phyloP scores from a whole-genome alignment of 495 filamentous ascomycete genomes.

The Aspergillus egyptiacus region DNA sequence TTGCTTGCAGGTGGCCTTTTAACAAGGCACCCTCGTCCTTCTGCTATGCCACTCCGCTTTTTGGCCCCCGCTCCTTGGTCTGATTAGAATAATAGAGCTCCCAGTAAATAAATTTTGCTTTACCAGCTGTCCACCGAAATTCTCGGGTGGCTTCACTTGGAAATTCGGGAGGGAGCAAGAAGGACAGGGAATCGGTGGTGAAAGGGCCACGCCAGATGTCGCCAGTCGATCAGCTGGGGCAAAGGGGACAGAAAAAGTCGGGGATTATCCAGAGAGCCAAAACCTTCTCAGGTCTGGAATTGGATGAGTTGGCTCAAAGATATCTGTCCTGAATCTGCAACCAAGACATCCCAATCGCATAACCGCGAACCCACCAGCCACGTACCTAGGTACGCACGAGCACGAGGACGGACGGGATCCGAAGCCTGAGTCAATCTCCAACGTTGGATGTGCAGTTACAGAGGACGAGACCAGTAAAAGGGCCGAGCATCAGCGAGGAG shows the following conservation, averaged over 20 bases:
- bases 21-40: constrained; percentile 11
- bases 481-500: constrained; percentile 10
- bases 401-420: constrained; percentile 12
- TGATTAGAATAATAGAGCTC: constrained; percentile 15
- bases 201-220: constrained; percentile 16
- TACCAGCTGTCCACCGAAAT: constrained; percentile 11
- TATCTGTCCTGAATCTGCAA: constrained; percentile 15
- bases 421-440: constrained; percentile 4
- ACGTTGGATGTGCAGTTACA: constrained; percentile 4
- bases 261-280: constrained; percentile 16
- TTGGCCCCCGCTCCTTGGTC: constrained; percentile 10
- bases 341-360: constrained; percentile 22
- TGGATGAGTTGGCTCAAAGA: constrained; percentile 20
- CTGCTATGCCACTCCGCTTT: background rate
- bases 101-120: constrained; percentile 12
- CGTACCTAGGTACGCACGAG: constrained; percentile 28
- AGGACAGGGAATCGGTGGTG: constrained; percentile 15
- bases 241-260: constrained; percentile 2
- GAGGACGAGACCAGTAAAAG: constrained; percentile 11
- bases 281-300: constrained; percentile 13
- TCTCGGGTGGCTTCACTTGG: constrained; percentile 14
- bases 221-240: constrained; percentile 26
- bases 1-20: constrained; percentile 21
- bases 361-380: constrained; percentile 26
- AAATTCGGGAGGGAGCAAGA: constrained; percentile 7